Conservation (phyloP, 805 yeast genomes). For the Blastobotrys attinorum region DNA sequence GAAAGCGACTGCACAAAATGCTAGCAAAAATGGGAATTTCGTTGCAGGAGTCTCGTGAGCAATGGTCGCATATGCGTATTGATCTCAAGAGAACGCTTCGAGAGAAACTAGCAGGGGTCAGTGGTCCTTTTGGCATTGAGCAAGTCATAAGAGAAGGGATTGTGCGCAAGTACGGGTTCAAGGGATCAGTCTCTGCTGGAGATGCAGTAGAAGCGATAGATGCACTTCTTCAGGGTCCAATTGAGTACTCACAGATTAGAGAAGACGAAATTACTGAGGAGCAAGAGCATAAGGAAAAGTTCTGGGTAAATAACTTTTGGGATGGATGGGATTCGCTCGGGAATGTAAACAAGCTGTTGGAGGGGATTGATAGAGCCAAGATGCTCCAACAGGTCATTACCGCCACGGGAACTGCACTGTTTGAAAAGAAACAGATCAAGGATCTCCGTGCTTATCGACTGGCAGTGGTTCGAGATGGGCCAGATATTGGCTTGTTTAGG, state of each 20-base stretch:
- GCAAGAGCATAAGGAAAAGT: constrained; percentile 25
- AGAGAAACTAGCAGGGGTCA: constrained; percentile 56
- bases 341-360: constrained; percentile 43
- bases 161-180: constrained; percentile 75
- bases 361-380: constrained; percentile 83
- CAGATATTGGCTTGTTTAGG: constrained; percentile 65
- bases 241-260: background rate
- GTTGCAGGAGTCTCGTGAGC: constrained; percentile 77
- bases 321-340: constrained; percentile 57
- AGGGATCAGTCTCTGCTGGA: constrained; percentile 82
- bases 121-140: constrained; percentile 71
- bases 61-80: constrained; percentile 86
- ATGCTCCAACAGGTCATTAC: constrained; percentile 74
- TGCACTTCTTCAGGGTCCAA: constrained; percentile 58
- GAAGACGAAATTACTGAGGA: background rate
- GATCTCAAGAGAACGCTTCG: constrained; percentile 67
- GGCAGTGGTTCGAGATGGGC: constrained; percentile 85
- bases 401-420: constrained; percentile 78
- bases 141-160: constrained; percentile 83
- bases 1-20: constrained; percentile 75
- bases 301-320: constrained; percentile 74
- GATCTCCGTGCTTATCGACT: constrained; percentile 73
- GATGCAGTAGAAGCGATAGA: constrained; percentile 87
- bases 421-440: constrained; percentile 74
- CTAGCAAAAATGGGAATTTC: constrained; percentile 97